Conservation (phyloP, 2,329 filamentous ascomycete species). For the Chaetomiaceae sp. region DNA sequence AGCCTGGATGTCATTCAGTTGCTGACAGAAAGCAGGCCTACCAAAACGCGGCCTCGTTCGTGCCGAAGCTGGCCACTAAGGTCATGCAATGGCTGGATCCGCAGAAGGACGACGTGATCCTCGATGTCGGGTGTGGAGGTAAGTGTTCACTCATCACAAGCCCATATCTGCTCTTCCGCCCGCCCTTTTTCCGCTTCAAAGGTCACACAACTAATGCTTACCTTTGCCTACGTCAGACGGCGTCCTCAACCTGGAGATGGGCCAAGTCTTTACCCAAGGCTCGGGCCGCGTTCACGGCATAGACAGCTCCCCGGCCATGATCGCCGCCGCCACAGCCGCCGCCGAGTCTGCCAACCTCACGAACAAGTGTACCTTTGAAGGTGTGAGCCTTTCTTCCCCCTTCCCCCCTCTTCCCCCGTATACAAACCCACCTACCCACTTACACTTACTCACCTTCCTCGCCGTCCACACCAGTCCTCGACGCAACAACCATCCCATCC, state of each 20-base stretch:
- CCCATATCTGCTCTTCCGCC: no score
- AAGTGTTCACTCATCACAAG: conserved; percentile 19
- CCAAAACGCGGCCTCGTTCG: conserved; percentile 58
- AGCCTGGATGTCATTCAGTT: background rate
- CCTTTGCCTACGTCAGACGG: conserved; percentile 46
- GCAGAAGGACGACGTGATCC: conserved; percentile 52
- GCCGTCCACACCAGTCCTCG: conserved; percentile 36
- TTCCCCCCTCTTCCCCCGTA: background rate
- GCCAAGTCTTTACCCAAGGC: conserved; percentile 42
- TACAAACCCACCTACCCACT: background rate
- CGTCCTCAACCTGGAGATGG: conserved; percentile 53
- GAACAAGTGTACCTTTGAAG: conserved; percentile 42
- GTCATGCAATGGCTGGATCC: conserved; percentile 56
- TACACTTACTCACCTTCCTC: background rate
- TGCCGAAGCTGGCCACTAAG: conserved; percentile 57
- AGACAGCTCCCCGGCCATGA: conserved; percentile 57
- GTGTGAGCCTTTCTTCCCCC: conserved; percentile 17
- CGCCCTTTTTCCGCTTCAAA: no score
- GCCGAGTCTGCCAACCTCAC: conserved; percentile 33
- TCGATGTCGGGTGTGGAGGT: conserved; percentile 64
- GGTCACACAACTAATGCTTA: background rate
- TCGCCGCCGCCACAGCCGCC: conserved; percentile 45
- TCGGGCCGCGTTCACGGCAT: conserved; percentile 50
- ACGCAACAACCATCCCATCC: conserved; percentile 40
- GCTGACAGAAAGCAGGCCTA: conserved; percentile 44